These are phyloP conservation scores for Echites panduratus DNA, from an alignment of 257 asterid genomes.

Conservation along the genomic window DNA sequence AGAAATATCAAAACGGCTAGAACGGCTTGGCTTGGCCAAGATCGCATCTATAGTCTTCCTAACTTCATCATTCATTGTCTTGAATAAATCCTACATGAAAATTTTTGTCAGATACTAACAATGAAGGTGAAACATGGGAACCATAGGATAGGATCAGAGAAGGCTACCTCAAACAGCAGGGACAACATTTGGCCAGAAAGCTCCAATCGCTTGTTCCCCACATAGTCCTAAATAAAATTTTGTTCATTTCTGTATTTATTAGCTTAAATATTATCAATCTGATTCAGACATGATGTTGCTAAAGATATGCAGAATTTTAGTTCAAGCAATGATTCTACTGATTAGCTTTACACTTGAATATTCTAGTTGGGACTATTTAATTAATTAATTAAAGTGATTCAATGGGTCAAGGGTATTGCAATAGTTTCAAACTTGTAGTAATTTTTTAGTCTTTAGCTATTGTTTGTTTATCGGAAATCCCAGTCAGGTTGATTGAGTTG, in stretches of 20 bases:
- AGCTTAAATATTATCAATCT: background rate
- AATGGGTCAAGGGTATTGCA: too few relatives aligned
- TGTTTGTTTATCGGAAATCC: background rate
- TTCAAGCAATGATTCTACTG: background rate
- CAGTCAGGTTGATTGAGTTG: background rate
- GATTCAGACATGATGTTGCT: background rate
- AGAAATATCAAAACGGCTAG: slow-evolving; percentile 55
- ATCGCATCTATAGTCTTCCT: slow-evolving; percentile 30
- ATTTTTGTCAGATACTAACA: slow-evolving; percentile 11
- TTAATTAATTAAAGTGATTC: too few relatives aligned
- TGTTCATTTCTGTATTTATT: background rate
- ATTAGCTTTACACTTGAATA: too few relatives aligned
- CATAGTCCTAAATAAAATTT: slow-evolving; percentile 56
- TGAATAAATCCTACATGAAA: slow-evolving; percentile 73
- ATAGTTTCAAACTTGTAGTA: background rate
- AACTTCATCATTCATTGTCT: slow-evolving; percentile 72
- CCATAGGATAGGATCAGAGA: background rate
- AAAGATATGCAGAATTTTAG: background rate
- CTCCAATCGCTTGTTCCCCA: slow-evolving; percentile 94
- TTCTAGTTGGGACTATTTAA: background rate
- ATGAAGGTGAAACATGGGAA: background rate
- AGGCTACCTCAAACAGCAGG: slow-evolving; percentile 82
- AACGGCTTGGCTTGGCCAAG: slow-evolving; percentile 38
- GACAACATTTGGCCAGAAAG: slow-evolving; percentile 86
- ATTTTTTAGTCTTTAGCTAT: background rate